phyloP scores from a whole-genome alignment of 257 asterid species.

The Lycium ferocissimum region DNA sequence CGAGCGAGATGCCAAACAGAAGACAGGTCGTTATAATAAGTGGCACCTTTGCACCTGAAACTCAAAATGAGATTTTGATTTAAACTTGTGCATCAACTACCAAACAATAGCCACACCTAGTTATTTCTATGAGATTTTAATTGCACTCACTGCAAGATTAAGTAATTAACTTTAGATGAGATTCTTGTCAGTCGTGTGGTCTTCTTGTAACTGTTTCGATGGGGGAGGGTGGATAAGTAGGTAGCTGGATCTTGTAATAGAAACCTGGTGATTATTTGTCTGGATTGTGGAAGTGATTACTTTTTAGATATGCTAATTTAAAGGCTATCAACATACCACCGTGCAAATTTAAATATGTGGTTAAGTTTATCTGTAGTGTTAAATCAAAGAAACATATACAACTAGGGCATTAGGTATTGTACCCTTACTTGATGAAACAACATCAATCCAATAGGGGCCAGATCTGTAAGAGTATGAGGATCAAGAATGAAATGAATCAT shows the following conservation, averaged over 20 bases:
- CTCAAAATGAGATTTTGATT: conserved; percentile 28
- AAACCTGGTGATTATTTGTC: background rate
- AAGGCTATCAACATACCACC: background rate
- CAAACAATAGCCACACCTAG: conserved; percentile 14
- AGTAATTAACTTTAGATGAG: conserved; percentile 16
- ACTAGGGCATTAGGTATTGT: background rate
- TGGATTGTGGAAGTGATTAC: background rate
- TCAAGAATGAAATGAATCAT: background rate
- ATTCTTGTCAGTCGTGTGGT: background rate
- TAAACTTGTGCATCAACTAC: background rate
- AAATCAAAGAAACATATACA: conserved; percentile 6
- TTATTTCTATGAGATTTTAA: conserved; percentile 6
- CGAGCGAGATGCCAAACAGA: conserved; percentile 60
- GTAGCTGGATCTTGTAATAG: background rate
- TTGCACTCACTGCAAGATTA: conserved; percentile 10
- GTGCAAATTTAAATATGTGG: background rate
- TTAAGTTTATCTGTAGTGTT: background rate
- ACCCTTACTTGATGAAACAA: conserved; percentile 13
- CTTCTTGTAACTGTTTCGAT: conserved; percentile 15
- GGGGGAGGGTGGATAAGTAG: background rate
- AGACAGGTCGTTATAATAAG: conserved; percentile 51
- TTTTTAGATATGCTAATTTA: background rate
- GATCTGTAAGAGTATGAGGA: conserved; percentile 18
- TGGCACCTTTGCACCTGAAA: conserved; percentile 69
- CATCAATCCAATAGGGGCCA: background rate